Evolutionary conservation across 2,329 filamentous ascomycete genomes (phyloP).

Genomic region (Pseudocercospora ulei): DNA sequence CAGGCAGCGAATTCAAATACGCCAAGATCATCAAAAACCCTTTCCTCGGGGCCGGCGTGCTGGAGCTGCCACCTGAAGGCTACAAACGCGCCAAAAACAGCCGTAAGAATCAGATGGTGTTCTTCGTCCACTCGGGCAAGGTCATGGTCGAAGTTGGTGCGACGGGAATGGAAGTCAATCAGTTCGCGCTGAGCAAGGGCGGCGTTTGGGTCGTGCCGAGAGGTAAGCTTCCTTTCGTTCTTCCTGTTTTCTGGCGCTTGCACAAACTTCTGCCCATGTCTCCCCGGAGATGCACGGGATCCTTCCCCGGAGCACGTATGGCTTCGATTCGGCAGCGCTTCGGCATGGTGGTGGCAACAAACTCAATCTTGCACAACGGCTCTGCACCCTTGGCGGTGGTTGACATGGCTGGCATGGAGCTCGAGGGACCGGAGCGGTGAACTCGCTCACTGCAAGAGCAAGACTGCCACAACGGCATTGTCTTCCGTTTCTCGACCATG

Average conservation of each 20-base stretch:
- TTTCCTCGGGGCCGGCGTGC: slow-evolving; percentile 82
- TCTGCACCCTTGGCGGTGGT: slow-evolving; percentile 4
- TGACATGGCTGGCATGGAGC: slow-evolving; percentile 9
- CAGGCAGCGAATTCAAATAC: slow-evolving; percentile 67
- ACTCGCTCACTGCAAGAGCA: slow-evolving; percentile 23
- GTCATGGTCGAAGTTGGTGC: slow-evolving; percentile 63
- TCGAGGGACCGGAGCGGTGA: slow-evolving; percentile 19
- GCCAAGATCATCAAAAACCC: slow-evolving; percentile 74
- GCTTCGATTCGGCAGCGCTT: slow-evolving; percentile 15
- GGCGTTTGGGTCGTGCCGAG: slow-evolving; percentile 91
- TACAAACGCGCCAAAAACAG: slow-evolving; percentile 87
- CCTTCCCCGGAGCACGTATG: slow-evolving; percentile 18
- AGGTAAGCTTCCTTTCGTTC: slow-evolving; percentile 51
- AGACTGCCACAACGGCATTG: slow-evolving; percentile 14
- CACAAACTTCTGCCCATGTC: slow-evolving; percentile 6
- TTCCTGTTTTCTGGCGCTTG: slow-evolving; percentile 15
- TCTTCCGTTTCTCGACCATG: slow-evolving; percentile 16
- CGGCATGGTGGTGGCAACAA: slow-evolving; percentile 11
- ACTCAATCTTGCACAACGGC: slow-evolving; percentile 1
- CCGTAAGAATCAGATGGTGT: slow-evolving; percentile 92
- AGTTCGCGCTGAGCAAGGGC: slow-evolving; percentile 75
- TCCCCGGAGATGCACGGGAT: slow-evolving; percentile 11
- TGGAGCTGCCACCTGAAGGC: slow-evolving; percentile 74
- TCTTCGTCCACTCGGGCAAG: slow-evolving; percentile 77
- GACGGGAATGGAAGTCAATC: slow-evolving; percentile 46